Percentiles rank a stretch among this genome's conserved stretches.
phyloP scores from a whole-genome alignment of 345 rosid genomes.

The Sisymbrium irio region DNA sequence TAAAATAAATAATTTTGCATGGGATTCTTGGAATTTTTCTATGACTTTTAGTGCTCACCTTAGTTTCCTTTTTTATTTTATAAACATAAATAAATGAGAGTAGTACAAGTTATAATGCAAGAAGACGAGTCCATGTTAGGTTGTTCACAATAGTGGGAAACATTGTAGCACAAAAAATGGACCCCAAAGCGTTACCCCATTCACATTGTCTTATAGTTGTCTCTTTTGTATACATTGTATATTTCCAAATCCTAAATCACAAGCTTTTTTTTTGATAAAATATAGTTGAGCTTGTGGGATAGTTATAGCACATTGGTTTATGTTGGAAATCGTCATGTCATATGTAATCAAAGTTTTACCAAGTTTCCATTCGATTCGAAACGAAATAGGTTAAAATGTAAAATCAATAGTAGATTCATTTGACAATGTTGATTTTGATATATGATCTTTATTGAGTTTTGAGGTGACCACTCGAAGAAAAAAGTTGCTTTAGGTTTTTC shows the following conservation, averaged over 20 bases:
- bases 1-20: slow-evolving; percentile 25
- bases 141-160: slow-evolving; percentile 42
- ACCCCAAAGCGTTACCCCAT: slow-evolving; percentile 34
- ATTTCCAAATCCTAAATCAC: not conserved
- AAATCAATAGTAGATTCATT: slow-evolving; percentile 12
- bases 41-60: slow-evolving; percentile 28
- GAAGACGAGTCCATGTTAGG: slow-evolving; percentile 36
- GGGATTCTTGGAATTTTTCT: slow-evolving; percentile 27
- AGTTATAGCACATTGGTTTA: slow-evolving; percentile 1
- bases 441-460: slow-evolving; percentile 18
- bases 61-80: slow-evolving; percentile 9
- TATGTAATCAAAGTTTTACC: slow-evolving; percentile 2
- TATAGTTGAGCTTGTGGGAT: not conserved
- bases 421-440: slow-evolving; percentile 19
- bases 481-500: slow-evolving; percentile 8
- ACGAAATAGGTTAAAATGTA: slow-evolving; percentile 8
- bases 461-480: slow-evolving; percentile 28
- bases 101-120: slow-evolving; percentile 26
- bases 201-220: slow-evolving; percentile 37
- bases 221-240: slow-evolving; percentile 28
- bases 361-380: not conserved
- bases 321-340: not conserved
- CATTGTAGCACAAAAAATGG: slow-evolving; percentile 39
- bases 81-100: slow-evolving; percentile 24
- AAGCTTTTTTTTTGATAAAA: not conserved